These are phyloP conservation scores for Gorgonomyces haynaldii DNA, from an alignment of 192 early-diverging fungal genomes.

Conservation along the genomic window DNA sequence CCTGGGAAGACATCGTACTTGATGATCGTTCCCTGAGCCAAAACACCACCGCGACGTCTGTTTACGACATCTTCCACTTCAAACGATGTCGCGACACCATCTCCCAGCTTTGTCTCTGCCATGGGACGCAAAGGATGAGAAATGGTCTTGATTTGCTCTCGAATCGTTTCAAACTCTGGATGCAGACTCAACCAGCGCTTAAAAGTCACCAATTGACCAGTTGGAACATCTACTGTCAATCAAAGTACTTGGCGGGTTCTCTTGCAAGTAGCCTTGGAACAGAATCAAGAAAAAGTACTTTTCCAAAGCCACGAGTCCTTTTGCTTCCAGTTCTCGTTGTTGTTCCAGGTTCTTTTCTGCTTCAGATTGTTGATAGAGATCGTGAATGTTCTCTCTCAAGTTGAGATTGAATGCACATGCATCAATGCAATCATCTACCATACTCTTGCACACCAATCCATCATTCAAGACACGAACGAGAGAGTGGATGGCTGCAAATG, in stretches of 20 bases:
- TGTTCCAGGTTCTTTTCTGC: not conserved
- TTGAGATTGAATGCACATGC: conserved; percentile 29
- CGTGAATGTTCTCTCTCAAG: conserved; percentile 45
- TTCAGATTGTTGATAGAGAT: conserved; percentile 24
- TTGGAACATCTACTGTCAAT: too few relatives aligned
- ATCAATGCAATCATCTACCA: conserved; percentile 48
- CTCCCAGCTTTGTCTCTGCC: conserved; percentile 36
- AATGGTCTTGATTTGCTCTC: conserved; percentile 25
- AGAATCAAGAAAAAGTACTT: conserved; percentile 47
- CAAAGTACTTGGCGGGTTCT: conserved; percentile 11
- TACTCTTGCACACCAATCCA: conserved; percentile 41
- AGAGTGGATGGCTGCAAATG: conserved; percentile 47
- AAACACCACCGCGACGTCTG: conserved; percentile 37
- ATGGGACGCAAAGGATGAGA: conserved; percentile 21
- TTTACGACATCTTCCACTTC: conserved; percentile 47
- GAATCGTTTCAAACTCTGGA: conserved; percentile 38
- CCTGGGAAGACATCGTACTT: conserved; percentile 57
- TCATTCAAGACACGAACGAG: conserved; percentile 48
- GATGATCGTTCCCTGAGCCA: conserved; percentile 46
- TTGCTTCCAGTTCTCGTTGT: conserved; percentile 11
- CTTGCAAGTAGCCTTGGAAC: conserved; percentile 46
- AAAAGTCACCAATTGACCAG: conserved; percentile 37
- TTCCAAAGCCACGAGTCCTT: conserved; percentile 21
- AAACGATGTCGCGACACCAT: conserved; percentile 44
- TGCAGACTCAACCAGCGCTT: conserved; percentile 40